phyloP scores from a whole-genome alignment of 2,329 filamentous ascomycete genomes.

The Ustilaginoidea virens region DNA sequence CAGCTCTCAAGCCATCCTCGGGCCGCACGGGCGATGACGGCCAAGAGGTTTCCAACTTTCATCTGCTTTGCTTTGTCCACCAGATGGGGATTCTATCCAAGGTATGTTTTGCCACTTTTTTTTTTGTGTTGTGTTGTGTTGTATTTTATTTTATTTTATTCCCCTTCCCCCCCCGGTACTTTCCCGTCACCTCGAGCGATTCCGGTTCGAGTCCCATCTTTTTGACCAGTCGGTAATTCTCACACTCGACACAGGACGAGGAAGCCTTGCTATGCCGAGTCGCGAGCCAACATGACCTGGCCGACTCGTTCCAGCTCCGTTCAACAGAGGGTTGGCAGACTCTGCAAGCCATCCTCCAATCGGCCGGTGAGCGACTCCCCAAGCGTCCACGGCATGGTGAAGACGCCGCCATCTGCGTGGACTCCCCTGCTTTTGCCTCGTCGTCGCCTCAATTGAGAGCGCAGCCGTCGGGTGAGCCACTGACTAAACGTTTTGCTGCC shows the following conservation, averaged over 20 bases:
- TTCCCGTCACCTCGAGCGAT: too few species aligned
- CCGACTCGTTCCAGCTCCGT: slow-evolving; percentile 69
- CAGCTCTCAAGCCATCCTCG: slow-evolving; percentile 48
- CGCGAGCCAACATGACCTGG: slow-evolving; percentile 64
- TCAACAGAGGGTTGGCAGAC: slow-evolving; percentile 89
- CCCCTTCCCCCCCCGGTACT: too few species aligned
- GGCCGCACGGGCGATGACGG: slow-evolving; percentile 46
- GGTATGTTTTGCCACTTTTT: slow-evolving; percentile 34
- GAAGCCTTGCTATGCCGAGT: slow-evolving; percentile 73
- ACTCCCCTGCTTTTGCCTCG: slow-evolving; percentile 10
- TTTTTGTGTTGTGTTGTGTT: too few species aligned
- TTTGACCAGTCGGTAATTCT: neutral
- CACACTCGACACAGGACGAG: slow-evolving; percentile 54
- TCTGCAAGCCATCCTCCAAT: slow-evolving; percentile 80
- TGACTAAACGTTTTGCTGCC: slow-evolving; percentile 52
- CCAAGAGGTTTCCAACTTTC: slow-evolving; percentile 75
- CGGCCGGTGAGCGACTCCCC: slow-evolving; percentile 90
- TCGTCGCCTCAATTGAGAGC: slow-evolving; percentile 1
- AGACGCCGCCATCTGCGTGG: slow-evolving; percentile 13
- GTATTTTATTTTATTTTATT: too few species aligned
- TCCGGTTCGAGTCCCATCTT: neutral
- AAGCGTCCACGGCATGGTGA: slow-evolving; percentile 44
- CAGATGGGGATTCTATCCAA: slow-evolving; percentile 69
- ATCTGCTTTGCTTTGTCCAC: slow-evolving; percentile 78
- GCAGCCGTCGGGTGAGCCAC: slow-evolving; percentile 31